phyloP scores from a whole-genome alignment of 169 alveolate species.

The Neospora caninum region DNA sequence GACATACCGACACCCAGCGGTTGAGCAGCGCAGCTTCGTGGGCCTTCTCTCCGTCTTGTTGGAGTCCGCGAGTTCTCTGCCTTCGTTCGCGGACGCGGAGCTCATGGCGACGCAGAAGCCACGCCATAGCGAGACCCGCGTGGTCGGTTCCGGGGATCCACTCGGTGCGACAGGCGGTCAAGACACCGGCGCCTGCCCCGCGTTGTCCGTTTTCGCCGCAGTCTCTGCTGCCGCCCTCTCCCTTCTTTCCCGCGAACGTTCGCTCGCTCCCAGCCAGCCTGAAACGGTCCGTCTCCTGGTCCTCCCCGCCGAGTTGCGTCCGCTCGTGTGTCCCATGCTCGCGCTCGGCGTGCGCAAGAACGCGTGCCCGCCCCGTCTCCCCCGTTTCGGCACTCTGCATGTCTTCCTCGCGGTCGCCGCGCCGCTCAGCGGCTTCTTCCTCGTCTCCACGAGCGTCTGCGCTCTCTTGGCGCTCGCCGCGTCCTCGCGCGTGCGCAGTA shows the following conservation, averaged over 20 bases:
- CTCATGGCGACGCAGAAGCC: conserved; percentile 15
- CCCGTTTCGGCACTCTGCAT: background rate
- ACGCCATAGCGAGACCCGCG: conserved; percentile 92
- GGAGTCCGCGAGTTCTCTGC: background rate
- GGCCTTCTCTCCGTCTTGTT: background rate
- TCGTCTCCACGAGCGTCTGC: background rate
- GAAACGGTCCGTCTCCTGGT: too few relatives aligned
- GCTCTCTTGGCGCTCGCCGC: background rate
- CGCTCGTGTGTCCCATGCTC: too few relatives aligned
- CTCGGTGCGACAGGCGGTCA: conserved; percentile 93
- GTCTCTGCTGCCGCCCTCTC: background rate
- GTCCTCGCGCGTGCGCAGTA: background rate
- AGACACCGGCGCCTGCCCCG: background rate
- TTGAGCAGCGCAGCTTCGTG: conserved; percentile 1
- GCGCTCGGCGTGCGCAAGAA: too few relatives aligned
- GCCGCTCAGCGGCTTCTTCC: conserved; percentile 60
- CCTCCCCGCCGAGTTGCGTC: too few relatives aligned
- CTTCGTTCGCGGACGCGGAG: background rate
- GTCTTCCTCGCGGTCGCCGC: conserved; percentile 77
- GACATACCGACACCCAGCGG: background rate
- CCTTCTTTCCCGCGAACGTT: background rate
- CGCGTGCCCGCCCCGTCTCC: too few relatives aligned
- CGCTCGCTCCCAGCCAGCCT: too few relatives aligned
- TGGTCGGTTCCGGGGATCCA: conserved; percentile 95
- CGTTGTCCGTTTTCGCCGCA: background rate